Evolutionary conservation across 257 asterid species (phyloP), one percentile per base, ranked within the genome.

Genomic region (Primulina huaijiensis): DNA sequence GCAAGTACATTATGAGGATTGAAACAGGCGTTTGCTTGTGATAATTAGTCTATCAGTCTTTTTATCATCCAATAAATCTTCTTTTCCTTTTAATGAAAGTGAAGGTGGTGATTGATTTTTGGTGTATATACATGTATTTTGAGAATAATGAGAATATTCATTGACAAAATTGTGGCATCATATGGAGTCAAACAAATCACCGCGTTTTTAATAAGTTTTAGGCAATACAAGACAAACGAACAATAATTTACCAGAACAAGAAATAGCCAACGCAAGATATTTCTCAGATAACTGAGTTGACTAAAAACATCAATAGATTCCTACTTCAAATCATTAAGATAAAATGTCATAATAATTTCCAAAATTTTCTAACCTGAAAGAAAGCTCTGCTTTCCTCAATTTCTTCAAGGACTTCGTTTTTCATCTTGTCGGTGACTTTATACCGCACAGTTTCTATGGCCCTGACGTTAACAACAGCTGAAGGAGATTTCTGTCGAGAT

Each of bases 301-400:
- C 62, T 33, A 27, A 38, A 62, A 50, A 61, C 74, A 16, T 53
- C 55, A 40, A 61, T 23, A 30, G 67, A 80, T 60, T 68, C 76
- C 46, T 53, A 58, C 75, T 70, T 56, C 69, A 27, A 33, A 62
- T 57, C 20, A 64, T n/a, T 19, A 62, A 0, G 34, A 19, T 60
- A n/a, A 56, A 65, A 7, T 53, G 62, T 50, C 12, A 30, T 14
- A 63, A 70, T 35, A 67, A 65, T 75, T 50, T 56, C 19, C 43
- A 62, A 68, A 62, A 19, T 68, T 55, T 67, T 33, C 76, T 76
- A 70, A 88, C 98, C 95, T 93, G 97, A 81, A 93, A 93, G 84
- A 93, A 90, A 74, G 97, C 94, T 82, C 72, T 86, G 87, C 97
- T 90, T 78, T 93, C 98, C 82, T 93, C 98, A 77, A 93, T 86